Evolutionary conservation across 768 basidiomycete genomes (phyloP).

Genomic region (Macrolepiota fuliginosa): DNA sequence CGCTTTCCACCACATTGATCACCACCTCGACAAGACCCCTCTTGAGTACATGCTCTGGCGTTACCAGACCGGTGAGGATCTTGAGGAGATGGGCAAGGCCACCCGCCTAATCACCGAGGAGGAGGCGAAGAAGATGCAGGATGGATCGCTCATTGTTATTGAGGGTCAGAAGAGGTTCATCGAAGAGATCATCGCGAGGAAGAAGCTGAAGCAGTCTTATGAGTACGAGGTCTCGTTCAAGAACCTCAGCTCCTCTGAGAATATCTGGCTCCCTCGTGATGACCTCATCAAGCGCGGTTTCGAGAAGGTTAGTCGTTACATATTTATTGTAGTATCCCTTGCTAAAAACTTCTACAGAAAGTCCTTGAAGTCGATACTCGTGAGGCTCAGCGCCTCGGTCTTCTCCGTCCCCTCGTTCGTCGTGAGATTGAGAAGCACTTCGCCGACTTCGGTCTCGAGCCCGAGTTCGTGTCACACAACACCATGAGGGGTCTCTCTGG

Average conservation of each 20-base stretch:
- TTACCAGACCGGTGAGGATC: constrained; percentile 98
- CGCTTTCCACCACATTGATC: constrained; percentile 99
- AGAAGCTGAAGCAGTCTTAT: constrained; percentile 99
- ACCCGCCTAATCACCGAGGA: constrained; percentile 83
- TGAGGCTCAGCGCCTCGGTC: constrained; percentile 94
- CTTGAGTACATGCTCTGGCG: constrained; percentile 99
- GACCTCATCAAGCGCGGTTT: constrained; percentile 97
- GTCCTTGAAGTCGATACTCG: constrained; percentile 96
- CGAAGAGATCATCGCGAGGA: constrained; percentile 86
- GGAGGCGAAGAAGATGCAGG: constrained; percentile 95
- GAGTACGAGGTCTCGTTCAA: constrained; percentile 99
- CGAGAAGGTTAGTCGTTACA: constrained; percentile 64
- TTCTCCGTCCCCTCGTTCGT: constrained; percentile 94
- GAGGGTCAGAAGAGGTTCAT: constrained; percentile 96
- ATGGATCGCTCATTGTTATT: constrained; percentile 79
- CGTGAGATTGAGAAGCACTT: constrained; percentile 99
- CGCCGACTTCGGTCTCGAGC: constrained; percentile 97
- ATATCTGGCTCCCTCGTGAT: constrained; percentile 96
- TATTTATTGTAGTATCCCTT: constrained; percentile 8
- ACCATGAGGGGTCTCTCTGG: constrained; percentile 98
- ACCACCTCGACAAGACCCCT: constrained; percentile 98
- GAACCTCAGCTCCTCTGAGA: constrained; percentile 92
- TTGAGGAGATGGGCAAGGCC: constrained; percentile 95
- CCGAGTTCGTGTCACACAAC: constrained; percentile 99
- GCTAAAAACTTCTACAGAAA: constrained; percentile 51